These are phyloP conservation scores for peach (Prunus persica) DNA, from an alignment of 306 rosid species.

Conservation along the genomic window Prunus_persica_NCBIv2 NC_034009.1:4805501-4806000, in stretches of 20 bases:
- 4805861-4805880: background rate
- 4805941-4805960: constrained; percentile 1
- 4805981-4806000: background rate
- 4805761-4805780: background rate
- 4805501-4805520: background rate
- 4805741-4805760: background rate
- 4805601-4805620: constrained; percentile 81
- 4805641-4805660: constrained; percentile 87
- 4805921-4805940: constrained; percentile 4
- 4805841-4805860: background rate
- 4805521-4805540: background rate
- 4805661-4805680: constrained; percentile 58
- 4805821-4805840: background rate
- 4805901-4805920: background rate
- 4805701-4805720: constrained; percentile 48
- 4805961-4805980: background rate
- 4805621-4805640: constrained; percentile 98
- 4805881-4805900: background rate
- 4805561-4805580: background rate
- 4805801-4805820: background rate
- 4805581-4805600: background rate
- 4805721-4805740: constrained; percentile 46
- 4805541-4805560: background rate
- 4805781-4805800: background rate
- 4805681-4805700: constrained; percentile 57